Percentiles rank a stretch among this genome's conserved stretches.
Conservation (phyloP, 345 rosid species). For the Trapa incisa region DNA sequence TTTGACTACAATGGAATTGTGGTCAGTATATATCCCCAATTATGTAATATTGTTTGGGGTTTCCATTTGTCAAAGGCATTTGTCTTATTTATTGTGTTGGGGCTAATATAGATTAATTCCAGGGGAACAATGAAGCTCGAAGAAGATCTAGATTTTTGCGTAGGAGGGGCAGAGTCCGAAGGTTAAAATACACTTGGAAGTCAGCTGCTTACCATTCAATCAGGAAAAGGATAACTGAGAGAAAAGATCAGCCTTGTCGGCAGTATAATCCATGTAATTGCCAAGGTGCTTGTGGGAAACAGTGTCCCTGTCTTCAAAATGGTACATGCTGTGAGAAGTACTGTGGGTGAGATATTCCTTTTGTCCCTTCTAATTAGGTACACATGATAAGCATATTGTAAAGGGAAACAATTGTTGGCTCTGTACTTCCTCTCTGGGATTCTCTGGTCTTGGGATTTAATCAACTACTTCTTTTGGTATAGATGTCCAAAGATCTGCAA, state of each 20-base stretch:
- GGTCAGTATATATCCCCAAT: slow-evolving; percentile 32
- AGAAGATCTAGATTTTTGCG: slow-evolving; percentile 92
- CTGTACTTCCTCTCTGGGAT: neutral
- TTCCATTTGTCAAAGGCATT: neutral
- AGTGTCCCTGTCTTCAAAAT: slow-evolving; percentile 74
- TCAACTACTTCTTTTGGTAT: slow-evolving; percentile 9
- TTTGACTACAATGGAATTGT: slow-evolving; percentile 58
- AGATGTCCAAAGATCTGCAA: slow-evolving; percentile 97
- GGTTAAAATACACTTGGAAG: slow-evolving; percentile 98
- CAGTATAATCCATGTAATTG: slow-evolving; percentile 97
- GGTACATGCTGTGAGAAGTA: slow-evolving; percentile 99
- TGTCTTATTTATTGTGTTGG: neutral
- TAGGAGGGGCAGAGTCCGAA: slow-evolving; percentile 91
- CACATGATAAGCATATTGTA: neutral
- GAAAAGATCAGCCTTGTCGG: slow-evolving; percentile 97
- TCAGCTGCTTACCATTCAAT: slow-evolving; percentile 97
- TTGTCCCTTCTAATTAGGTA: neutral
- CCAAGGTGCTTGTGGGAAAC: slow-evolving; percentile 87
- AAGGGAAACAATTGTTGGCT: neutral
- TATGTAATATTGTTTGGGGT: neutral
- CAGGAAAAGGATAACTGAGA: slow-evolving; percentile 77
- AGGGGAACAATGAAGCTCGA: slow-evolving; percentile 75
- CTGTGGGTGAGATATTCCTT: slow-evolving; percentile 70
- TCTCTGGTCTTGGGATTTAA: neutral
- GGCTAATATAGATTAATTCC: slow-evolving; percentile 11